These are phyloP conservation scores for Starmerella floricola DNA, from an alignment of 805 yeast species.

Conservation along the genomic window DNA sequence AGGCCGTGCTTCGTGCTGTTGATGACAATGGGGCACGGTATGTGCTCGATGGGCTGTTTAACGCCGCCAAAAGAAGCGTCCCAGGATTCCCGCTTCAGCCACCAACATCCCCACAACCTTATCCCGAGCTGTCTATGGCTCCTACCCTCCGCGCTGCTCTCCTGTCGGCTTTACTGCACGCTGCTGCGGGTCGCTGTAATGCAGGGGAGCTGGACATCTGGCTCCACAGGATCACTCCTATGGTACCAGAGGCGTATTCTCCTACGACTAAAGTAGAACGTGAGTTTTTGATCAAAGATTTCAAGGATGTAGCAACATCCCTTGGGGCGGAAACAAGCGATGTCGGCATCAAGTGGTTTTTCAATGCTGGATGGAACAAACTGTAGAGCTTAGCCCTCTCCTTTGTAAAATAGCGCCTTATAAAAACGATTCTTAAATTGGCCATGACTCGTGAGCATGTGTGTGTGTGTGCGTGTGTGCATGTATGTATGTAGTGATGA, in stretches of 20 bases:
- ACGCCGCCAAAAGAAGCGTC: slow-evolving; percentile 23
- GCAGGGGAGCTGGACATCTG: slow-evolving; percentile 34
- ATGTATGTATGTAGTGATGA: too few species aligned
- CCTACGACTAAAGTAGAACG: slow-evolving; percentile 15
- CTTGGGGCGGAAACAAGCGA: slow-evolving; percentile 23
- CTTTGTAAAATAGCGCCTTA: too few species aligned
- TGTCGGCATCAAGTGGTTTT: slow-evolving; percentile 28
- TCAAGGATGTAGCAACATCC: slow-evolving; percentile 17
- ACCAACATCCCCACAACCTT: slow-evolving; percentile 20
- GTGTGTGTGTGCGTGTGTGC: too few species aligned
- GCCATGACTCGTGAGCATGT: too few species aligned
- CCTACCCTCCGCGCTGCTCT: slow-evolving; percentile 38
- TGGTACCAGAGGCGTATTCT: slow-evolving; percentile 28
- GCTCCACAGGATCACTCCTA: slow-evolving; percentile 33
- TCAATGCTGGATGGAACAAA: slow-evolving; percentile 10
- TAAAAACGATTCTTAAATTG: too few species aligned
- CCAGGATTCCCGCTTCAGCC: slow-evolving; percentile 33
- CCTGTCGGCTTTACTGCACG: slow-evolving; percentile 36
- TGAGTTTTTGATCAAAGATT: slow-evolving; percentile 17
- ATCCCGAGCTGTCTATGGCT: slow-evolving; percentile 17
- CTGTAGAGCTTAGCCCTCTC: background rate
- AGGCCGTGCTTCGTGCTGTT: slow-evolving; percentile 39
- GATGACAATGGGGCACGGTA: slow-evolving; percentile 30
- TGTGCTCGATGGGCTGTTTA: slow-evolving; percentile 35
- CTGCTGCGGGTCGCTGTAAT: slow-evolving; percentile 41